A percentile compares a stretch with the other conserved stretches of the same genome.
These are phyloP conservation scores for Metschnikowia shivogae DNA, from an alignment of 805 yeast species.

Conservation along the genomic window DNA sequence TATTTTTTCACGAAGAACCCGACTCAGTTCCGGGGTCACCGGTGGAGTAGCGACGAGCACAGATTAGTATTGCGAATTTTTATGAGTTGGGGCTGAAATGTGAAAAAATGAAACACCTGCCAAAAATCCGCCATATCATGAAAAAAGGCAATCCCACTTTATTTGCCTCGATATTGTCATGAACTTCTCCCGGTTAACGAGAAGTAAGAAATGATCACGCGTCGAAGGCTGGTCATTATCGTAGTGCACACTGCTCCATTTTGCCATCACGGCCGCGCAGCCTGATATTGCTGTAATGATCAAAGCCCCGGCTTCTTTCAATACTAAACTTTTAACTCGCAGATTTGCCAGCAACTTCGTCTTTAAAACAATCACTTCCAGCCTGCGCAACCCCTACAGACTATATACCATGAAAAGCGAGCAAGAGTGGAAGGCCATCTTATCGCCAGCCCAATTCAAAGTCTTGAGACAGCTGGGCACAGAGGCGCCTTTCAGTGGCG, in stretches of 20 bases:
- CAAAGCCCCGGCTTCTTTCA: background rate
- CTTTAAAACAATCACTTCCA: background rate
- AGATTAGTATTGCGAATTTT: no score
- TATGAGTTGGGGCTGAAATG: no score
- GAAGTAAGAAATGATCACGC: no score
- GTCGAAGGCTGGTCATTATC: background rate
- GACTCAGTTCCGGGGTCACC: no score
- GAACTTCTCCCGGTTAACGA: no score
- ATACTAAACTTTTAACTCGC: background rate
- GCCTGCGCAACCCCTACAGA: background rate
- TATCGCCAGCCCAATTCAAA: slow-evolving; percentile 72
- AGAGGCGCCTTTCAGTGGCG: slow-evolving; percentile 63
- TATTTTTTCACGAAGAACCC: no score
- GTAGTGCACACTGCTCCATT: background rate
- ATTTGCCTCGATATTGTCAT: no score
- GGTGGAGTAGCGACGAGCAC: no score
- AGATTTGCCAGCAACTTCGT: background rate
- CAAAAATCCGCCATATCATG: no score
- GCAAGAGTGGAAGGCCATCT: slow-evolving; percentile 73
- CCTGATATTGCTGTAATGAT: slow-evolving; percentile 2
- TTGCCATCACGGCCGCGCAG: background rate
- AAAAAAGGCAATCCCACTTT: no score
- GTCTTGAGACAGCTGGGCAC: slow-evolving; percentile 75
- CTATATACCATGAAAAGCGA: slow-evolving; percentile 29
- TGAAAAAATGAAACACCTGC: no score